Evolutionary conservation across 345 rosid genomes (phyloP).

Genomic region (Camelina hispida): DNA sequence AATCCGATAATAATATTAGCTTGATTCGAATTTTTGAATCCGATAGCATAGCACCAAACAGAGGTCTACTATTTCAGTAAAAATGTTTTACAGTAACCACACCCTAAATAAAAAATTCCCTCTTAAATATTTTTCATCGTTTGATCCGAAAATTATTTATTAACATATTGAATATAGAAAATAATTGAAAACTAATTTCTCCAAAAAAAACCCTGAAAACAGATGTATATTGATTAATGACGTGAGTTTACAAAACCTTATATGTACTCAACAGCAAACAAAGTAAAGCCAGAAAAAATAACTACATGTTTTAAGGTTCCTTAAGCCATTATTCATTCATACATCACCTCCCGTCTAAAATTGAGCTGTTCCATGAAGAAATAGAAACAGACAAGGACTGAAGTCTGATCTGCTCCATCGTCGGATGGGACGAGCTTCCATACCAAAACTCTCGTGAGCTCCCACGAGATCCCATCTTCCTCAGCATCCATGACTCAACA

Average conservation of each 20-base stretch:
- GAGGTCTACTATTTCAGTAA: too few relatives aligned
- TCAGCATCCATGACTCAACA: conserved; percentile 42
- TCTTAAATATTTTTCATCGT: too few relatives aligned
- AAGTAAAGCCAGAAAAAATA: neutral
- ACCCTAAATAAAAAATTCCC: too few relatives aligned
- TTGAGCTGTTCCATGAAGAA: conserved; percentile 41
- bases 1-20: too few relatives aligned
- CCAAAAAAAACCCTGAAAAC: too few relatives aligned
- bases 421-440: conserved; percentile 40
- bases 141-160: too few relatives aligned
- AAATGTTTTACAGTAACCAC: too few relatives aligned
- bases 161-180: too few relatives aligned
- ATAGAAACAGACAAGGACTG: conserved; percentile 39
- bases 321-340: neutral
- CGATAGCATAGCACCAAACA: too few relatives aligned
- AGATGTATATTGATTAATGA: neutral
- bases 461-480: conserved; percentile 41
- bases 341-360: conserved; percentile 41
- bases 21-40: too few relatives aligned
- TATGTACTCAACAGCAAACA: conserved; percentile 24
- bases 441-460: conserved; percentile 40
- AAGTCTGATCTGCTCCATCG: conserved; percentile 38
- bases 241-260: conserved; percentile 19
- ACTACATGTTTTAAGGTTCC: neutral
- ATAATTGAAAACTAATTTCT: too few relatives aligned